Percentiles rank a stretch among this genome's conserved stretches.
Conservation (phyloP, 768 basidiomycete genomes). For the Auriscalpium orientale region DNA sequence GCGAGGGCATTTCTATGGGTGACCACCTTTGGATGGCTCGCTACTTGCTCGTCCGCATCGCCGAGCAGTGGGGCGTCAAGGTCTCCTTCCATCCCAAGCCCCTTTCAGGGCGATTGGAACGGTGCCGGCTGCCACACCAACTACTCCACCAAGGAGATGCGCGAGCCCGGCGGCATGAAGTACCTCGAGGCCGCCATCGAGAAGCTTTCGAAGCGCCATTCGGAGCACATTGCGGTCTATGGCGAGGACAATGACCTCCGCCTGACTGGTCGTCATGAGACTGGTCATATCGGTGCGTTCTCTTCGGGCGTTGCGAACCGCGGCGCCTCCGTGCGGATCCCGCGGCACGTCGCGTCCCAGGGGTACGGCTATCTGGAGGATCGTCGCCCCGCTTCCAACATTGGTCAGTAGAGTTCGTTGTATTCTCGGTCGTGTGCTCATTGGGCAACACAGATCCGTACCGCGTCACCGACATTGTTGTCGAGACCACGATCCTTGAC, state of each 20-base stretch:
- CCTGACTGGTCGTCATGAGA: conserved; percentile 96
- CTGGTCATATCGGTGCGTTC: conserved; percentile 87
- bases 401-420: conserved; percentile 49
- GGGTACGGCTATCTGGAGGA: conserved; percentile 96
- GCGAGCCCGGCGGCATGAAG: conserved; percentile 90
- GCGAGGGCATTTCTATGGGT: conserved; percentile 96
- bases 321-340: conserved; percentile 94
- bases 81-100: conserved; percentile 99
- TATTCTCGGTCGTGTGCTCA: conserved; percentile 1
- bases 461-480: conserved; percentile 82
- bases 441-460: conserved; percentile 66
- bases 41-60: conserved; percentile 90
- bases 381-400: conserved; percentile 96
- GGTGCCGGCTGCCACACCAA: conserved; percentile 99
- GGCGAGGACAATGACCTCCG: conserved; percentile 97
- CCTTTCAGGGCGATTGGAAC: conserved; percentile 97
- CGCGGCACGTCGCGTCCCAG: conserved; percentile 85
- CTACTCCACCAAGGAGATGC: conserved; percentile 92
- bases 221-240: conserved; percentile 95
- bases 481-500: conserved; percentile 78
- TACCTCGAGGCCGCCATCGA: conserved; percentile 87
- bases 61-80: conserved; percentile 96
- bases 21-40: conserved; percentile 99
- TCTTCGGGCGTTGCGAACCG: conserved; percentile 96
- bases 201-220: conserved; percentile 85